Percentiles rank a stretch among this genome's conserved stretches.
Conservation (phyloP, 148 eudicot species). For the Oxyria digyna region DNA sequence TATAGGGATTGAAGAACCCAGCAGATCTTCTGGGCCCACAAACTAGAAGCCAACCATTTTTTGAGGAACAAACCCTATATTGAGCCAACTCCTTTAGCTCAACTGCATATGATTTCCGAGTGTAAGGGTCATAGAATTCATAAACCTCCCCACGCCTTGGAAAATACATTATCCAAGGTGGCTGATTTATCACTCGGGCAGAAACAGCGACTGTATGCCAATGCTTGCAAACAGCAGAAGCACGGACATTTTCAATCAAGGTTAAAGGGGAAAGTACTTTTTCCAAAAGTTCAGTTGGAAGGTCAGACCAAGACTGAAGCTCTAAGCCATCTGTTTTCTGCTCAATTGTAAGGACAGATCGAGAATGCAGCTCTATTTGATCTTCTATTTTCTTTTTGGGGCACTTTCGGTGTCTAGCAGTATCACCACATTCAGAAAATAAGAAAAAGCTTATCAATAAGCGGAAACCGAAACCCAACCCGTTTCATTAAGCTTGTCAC, state of each 20-base stretch:
- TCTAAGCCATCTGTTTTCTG: constrained; percentile 14
- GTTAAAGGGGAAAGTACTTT: constrained; percentile 36
- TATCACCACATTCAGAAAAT: constrained; percentile 12
- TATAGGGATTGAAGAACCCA: constrained; percentile 56
- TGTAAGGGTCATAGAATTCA: constrained; percentile 59
- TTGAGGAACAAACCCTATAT: constrained; percentile 50
- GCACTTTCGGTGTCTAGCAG: constrained; percentile 21
- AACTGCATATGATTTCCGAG: constrained; percentile 36
- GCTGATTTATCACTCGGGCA: constrained; percentile 34
- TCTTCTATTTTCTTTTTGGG: constrained; percentile 8
- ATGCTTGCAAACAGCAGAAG: constrained; percentile 56
- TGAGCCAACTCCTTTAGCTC: constrained; percentile 44
- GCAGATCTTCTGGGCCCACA: constrained; percentile 31
- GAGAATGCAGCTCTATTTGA: not conserved
- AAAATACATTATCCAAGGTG: constrained; percentile 76
- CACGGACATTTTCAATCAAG: constrained; percentile 43
- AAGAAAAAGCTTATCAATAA: not conserved
- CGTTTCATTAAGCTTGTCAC: not conserved
- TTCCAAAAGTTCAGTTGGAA: constrained; percentile 58
- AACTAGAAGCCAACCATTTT: constrained; percentile 54
- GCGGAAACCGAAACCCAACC: not conserved
- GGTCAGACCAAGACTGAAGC: constrained; percentile 30
- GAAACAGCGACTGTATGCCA: constrained; percentile 49
- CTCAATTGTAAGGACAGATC: not conserved
- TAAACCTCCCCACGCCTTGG: constrained; percentile 47